A percentile compares a stretch with the other conserved stretches of the same genome.
Evolutionary conservation across 352 stramenopile species (phyloP).

Genomic region (Elongisporangium senticosum): DNA sequence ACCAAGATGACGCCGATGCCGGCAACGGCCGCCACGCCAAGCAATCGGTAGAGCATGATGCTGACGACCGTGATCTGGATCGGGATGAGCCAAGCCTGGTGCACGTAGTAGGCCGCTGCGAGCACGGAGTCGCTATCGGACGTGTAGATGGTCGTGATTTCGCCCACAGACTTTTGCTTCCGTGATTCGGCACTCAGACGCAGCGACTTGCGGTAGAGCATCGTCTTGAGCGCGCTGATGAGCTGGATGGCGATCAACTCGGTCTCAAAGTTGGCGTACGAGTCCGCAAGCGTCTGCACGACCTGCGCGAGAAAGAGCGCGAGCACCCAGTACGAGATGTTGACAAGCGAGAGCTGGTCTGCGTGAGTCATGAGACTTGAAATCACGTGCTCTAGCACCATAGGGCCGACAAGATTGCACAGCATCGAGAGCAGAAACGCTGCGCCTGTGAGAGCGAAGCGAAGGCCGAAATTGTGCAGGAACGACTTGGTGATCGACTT

Average conservation of each 20-base stretch:
- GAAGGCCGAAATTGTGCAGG: conserved; percentile 19
- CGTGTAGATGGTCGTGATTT: conserved; percentile 62
- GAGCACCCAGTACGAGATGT: conserved; percentile 19
- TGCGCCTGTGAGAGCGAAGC: conserved; percentile 29
- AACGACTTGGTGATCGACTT: conserved; percentile 25
- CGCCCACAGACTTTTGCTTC: conserved; percentile 36
- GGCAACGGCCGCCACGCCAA: conserved; percentile 29
- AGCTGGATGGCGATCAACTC: conserved; percentile 56
- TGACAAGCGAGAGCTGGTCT: conserved; percentile 6
- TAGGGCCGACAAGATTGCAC: conserved; percentile 30
- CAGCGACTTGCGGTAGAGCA: conserved; percentile 52
- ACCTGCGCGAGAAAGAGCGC: conserved; percentile 44
- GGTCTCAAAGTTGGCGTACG: conserved; percentile 38
- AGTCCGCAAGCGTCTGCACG: conserved; percentile 46
- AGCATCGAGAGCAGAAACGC: conserved; percentile 30
- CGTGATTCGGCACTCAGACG: conserved; percentile 33
- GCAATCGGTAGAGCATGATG: conserved; percentile 36
- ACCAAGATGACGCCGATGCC: conserved; percentile 31
- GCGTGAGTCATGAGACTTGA: conserved; percentile 15
- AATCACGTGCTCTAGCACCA: conserved; percentile 38
- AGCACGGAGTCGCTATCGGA: conserved; percentile 43
- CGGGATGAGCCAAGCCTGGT: conserved; percentile 62
- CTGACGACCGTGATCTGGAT: conserved; percentile 37
- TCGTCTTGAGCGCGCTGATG: conserved; percentile 33
- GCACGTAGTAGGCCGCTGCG: conserved; percentile 29